These are phyloP conservation scores for Polyplosphaeria fusca DNA, from an alignment of 495 filamentous ascomycete genomes.

Conservation along the genomic window DNA sequence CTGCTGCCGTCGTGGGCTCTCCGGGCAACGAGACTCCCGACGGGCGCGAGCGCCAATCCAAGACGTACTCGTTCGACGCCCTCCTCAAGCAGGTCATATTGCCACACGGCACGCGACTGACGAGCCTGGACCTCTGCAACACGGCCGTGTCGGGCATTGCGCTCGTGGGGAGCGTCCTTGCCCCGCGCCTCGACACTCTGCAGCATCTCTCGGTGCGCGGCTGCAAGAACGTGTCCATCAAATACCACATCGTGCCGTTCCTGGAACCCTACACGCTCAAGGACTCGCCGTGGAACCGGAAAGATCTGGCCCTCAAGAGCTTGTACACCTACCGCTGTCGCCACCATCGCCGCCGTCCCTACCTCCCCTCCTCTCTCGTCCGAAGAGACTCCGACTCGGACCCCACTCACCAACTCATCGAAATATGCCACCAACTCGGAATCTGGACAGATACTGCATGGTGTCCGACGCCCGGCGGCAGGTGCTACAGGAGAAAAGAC, in stretches of 20 bases:
- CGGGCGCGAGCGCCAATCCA: conserved; percentile 48
- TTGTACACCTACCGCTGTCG: conserved; percentile 61
- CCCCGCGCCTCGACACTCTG: conserved; percentile 52
- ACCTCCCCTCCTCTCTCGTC: conserved; percentile 53
- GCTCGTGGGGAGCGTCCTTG: conserved; percentile 52
- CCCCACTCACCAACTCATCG: conserved; percentile 61
- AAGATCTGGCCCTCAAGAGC: conserved; percentile 56
- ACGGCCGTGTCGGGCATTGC: conserved; percentile 59
- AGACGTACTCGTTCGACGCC: conserved; percentile 56
- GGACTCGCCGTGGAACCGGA: conserved; percentile 46
- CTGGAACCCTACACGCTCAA: conserved; percentile 36
- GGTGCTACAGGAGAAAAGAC: conserved; percentile 57
- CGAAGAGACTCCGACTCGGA: conserved; percentile 61
- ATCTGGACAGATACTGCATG: conserved; percentile 65
- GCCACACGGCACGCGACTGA: conserved; percentile 55
- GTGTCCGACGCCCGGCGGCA: conserved; percentile 59
- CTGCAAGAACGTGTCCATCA: conserved; percentile 64
- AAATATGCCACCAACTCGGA: conserved; percentile 56
- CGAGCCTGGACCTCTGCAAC: conserved; percentile 58
- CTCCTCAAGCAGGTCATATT: conserved; percentile 54
- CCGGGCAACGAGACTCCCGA: conserved; percentile 39
- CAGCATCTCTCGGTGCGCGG: conserved; percentile 60
- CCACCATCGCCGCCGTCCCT: conserved; percentile 58
- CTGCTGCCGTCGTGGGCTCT: conserved; percentile 25
- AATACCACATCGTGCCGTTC: conserved; percentile 62